A percentile compares a stretch with the other conserved stretches of the same genome.
Conservation (phyloP, 805 yeast genomes). For the Saccharomycopsis schoenii region DNA sequence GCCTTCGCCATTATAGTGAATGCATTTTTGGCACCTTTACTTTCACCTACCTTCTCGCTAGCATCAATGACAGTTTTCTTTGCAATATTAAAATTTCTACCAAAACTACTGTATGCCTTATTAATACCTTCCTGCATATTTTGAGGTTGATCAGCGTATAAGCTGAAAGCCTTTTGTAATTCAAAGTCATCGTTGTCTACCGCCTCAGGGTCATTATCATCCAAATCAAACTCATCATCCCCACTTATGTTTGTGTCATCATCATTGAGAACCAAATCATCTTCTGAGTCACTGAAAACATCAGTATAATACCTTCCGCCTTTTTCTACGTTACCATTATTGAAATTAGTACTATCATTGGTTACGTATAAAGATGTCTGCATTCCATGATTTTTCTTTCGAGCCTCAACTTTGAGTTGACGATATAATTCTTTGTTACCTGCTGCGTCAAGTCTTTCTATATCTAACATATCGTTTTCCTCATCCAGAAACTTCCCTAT, state of each 20-base stretch:
- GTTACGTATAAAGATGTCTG: not conserved
- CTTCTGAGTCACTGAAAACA: slow-evolving; percentile 22
- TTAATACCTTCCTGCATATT: slow-evolving; percentile 61
- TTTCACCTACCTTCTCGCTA: slow-evolving; percentile 50
- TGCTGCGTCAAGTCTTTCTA: not conserved
- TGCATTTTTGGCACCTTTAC: slow-evolving; percentile 58
- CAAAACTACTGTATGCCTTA: slow-evolving; percentile 66
- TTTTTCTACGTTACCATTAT: not conserved
- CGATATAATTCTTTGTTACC: slow-evolving; percentile 6
- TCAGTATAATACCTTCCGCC: slow-evolving; percentile 14
- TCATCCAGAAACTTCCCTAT: not conserved
- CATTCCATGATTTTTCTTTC: not conserved
- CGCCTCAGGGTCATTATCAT: slow-evolving; percentile 15
- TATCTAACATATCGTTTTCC: not conserved
- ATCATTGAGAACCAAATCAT: slow-evolving; percentile 18
- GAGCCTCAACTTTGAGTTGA: not conserved
- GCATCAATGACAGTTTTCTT: slow-evolving; percentile 51
- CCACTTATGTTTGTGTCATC: not conserved
- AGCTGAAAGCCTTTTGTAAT: slow-evolving; percentile 42
- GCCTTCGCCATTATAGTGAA: slow-evolving; percentile 59
- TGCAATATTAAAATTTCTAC: slow-evolving; percentile 57
- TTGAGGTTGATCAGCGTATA: slow-evolving; percentile 78
- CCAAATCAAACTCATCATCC: slow-evolving; percentile 9
- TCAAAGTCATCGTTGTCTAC: slow-evolving; percentile 22
- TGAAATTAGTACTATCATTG: not conserved